These are phyloP conservation scores for Saprolegnia diclina DNA, from an alignment of 352 stramenopile genomes.

Conservation along the genomic window DNA sequence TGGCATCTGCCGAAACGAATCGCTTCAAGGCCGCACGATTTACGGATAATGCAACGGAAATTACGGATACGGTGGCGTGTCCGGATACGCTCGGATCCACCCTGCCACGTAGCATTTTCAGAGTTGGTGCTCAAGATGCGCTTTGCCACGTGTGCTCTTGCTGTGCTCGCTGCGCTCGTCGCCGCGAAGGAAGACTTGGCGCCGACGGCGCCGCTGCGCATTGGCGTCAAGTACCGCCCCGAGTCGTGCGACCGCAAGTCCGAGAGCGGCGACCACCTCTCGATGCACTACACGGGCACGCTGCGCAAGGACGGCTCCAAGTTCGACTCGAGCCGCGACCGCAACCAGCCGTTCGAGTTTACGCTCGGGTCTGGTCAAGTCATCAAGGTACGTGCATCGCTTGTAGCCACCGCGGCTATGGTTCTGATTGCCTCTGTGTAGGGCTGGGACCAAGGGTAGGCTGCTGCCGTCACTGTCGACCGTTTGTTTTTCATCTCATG, in stretches of 20 bases:
- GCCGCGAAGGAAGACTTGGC: slow-evolving; percentile 69
- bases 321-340: slow-evolving; percentile 96
- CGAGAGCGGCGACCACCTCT: slow-evolving; percentile 83
- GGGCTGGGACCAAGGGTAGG: slow-evolving; percentile 81
- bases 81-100: background rate
- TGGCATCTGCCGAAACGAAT: background rate
- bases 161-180: slow-evolving; percentile 28
- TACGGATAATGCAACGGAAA: no score
- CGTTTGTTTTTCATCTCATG: slow-evolving; percentile 22
- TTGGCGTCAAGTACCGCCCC: slow-evolving; percentile 75
- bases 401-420: slow-evolving; percentile 18
- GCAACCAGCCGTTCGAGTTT: slow-evolving; percentile 92
- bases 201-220: slow-evolving; percentile 55
- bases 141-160: background rate
- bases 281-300: slow-evolving; percentile 95
- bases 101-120: background rate
- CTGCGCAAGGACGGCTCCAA: slow-evolving; percentile 94
- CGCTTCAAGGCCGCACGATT: background rate
- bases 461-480: slow-evolving; percentile 26
- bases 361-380: slow-evolving; percentile 90
- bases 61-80: background rate
- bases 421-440: slow-evolving; percentile 27
- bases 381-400: slow-evolving; percentile 77
- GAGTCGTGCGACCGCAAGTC: slow-evolving; percentile 64
- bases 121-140: background rate